Base-by-base conservation (phyloP, 257 asterid species). In the Solanum sejunctum region DNA sequence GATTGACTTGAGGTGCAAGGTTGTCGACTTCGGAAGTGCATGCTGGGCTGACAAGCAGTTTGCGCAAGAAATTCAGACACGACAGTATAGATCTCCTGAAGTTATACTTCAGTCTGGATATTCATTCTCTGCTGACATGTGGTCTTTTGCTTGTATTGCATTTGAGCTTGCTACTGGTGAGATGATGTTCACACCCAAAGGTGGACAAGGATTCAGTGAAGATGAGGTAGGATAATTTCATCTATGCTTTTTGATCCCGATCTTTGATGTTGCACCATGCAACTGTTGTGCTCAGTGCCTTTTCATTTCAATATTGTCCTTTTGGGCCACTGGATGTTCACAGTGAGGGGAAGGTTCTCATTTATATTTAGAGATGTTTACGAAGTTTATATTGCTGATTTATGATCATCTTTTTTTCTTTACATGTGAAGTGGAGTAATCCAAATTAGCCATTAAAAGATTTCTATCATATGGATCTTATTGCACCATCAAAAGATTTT, bases 51-150 rank as follows among this genome's bases (percentile, higher is more conserved):
- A 95, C 82, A 90, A 89, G 87, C 96, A 90, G 85, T 89, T 97
- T 79, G 94, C 98, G 47, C 97, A 91, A 75, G 99, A 97, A 91
- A 93, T 97, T 86, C 99, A 97, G 87, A 97, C 99, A 66, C 91
- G 99, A 83, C 99, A 97, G 81, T 97, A 97, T 85, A 92, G 99
- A 92, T 97, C 98, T 84, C 99, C 99, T 73, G 99, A 97, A 89
- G 98, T 95, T 69, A 91, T 97, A 82, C 92, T 97, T 86, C 93
- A 91, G 75, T 92, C 95, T 32, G 98, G 98, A 58, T 97, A 97
- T 90, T 95, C 99, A 58, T 92, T 88, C 85, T 87, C 99, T 83
- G 92, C 95, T 86, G 99, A 97, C 88, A 95, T 95, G 92, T 97
- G 99, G 99, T 97, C 99, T 20, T 94, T 97, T 88, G 99, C 97